A percentile compares a stretch with the other conserved stretches of the same genome.
Conservation (phyloP, 805 yeast genomes). For the Cyberlindnera sargentensis region DNA sequence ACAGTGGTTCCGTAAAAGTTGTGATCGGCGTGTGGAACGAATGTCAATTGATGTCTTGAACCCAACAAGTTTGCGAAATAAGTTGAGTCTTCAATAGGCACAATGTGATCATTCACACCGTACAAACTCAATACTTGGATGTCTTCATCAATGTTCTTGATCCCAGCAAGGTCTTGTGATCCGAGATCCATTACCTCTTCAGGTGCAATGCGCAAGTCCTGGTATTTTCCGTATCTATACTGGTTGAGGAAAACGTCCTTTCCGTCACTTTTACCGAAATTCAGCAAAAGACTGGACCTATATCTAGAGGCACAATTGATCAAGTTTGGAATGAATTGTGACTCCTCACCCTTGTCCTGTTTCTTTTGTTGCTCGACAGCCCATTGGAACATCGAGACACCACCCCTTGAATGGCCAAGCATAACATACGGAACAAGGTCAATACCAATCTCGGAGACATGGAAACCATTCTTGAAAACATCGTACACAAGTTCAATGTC, state of each 20-base stretch:
- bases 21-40: slow-evolving; percentile 73
- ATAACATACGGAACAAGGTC: slow-evolving; percentile 47
- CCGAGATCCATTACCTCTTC: slow-evolving; percentile 48
- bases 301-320: slow-evolving; percentile 72
- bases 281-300: slow-evolving; percentile 22
- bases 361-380: slow-evolving; percentile 39
- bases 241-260: slow-evolving; percentile 34
- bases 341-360: slow-evolving; percentile 26
- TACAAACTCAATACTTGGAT: slow-evolving; percentile 59
- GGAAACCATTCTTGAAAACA: slow-evolving; percentile 21
- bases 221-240: slow-evolving; percentile 45
- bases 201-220: slow-evolving; percentile 34
- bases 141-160: slow-evolving; percentile 36
- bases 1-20: slow-evolving; percentile 54
- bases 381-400: slow-evolving; percentile 70
- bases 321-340: slow-evolving; percentile 51
- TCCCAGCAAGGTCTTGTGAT: slow-evolving; percentile 35
- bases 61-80: slow-evolving; percentile 50
- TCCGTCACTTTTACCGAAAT: slow-evolving; percentile 12
- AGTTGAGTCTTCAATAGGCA: slow-evolving; percentile 59
- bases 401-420: slow-evolving; percentile 78
- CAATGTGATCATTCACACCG: slow-evolving; percentile 60
- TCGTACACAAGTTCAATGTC: slow-evolving; percentile 50
- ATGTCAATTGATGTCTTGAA: slow-evolving; percentile 46
- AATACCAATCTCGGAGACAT: slow-evolving; percentile 26